These are phyloP conservation scores for Candida verbasci DNA, from an alignment of 805 yeast species.

Conservation along the genomic window DNA sequence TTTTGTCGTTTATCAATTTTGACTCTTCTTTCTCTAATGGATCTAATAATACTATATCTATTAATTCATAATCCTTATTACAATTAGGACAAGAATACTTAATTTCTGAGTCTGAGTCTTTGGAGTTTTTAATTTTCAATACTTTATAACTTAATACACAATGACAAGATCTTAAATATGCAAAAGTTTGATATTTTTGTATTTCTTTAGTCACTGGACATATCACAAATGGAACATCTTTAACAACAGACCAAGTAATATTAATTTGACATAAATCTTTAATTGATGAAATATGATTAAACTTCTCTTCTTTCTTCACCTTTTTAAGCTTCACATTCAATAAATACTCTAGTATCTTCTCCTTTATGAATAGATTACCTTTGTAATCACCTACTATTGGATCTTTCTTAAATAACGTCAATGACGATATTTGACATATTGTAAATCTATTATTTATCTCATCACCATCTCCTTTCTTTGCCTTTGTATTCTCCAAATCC, in stretches of 20 bases:
- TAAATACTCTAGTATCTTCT: constrained; percentile 54
- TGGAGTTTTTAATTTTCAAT: constrained; percentile 11
- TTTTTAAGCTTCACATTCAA: constrained; percentile 28
- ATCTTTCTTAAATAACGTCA: constrained; percentile 30
- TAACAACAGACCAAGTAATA: constrained; percentile 15
- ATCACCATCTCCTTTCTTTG: constrained; percentile 3
- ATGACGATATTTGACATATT: constrained; percentile 45
- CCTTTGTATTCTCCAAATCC: too few species aligned
- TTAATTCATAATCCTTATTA: constrained; percentile 15
- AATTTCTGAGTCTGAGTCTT: too few species aligned
- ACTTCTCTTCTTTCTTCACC: constrained; percentile 15
- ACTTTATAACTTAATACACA: constrained; percentile 29
- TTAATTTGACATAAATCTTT: constrained; percentile 24
- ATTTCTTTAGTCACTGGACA: constrained; percentile 30
- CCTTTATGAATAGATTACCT: constrained; percentile 66
- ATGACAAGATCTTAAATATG: constrained; percentile 35
- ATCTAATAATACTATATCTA: constrained; percentile 30
- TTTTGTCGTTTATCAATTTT: constrained; percentile 13
- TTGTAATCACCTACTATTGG: constrained; percentile 65
- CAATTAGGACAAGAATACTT: constrained; percentile 42
- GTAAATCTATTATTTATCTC: constrained; percentile 31
- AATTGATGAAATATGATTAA: constrained; percentile 19
- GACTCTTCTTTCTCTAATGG: constrained; percentile 14
- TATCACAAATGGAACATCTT: constrained; percentile 12
- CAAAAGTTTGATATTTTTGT: constrained; percentile 14